phyloP scores from a whole-genome alignment of 208 protist genomes.

The Crithidia expoeki region DNA sequence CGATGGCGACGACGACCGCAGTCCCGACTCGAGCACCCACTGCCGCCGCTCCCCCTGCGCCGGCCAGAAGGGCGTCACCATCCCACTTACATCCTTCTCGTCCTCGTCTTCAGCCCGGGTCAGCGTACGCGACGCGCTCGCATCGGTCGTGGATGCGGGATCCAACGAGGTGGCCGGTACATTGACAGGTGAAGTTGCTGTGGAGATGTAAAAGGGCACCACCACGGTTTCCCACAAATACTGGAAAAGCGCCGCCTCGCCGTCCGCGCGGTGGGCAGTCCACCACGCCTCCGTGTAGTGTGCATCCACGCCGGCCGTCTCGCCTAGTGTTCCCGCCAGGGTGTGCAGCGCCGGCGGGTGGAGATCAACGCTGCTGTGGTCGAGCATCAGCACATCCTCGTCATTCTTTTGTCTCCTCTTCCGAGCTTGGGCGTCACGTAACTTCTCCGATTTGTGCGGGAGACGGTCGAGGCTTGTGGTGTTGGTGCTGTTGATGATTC shows the following conservation, averaged over 20 bases:
- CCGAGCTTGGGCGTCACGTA: too few relatives aligned
- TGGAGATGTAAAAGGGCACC: conserved; percentile 42
- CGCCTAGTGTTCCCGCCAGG: not conserved
- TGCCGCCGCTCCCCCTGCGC: conserved; percentile 3
- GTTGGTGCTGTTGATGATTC: not conserved
- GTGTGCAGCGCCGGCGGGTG: not conserved
- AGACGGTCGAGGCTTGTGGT: conserved; percentile 1
- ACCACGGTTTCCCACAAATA: conserved; percentile 47
- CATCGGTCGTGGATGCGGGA: not conserved
- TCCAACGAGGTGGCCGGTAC: not conserved
- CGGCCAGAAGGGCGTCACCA: conserved; percentile 24
- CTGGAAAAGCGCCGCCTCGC: conserved; percentile 40
- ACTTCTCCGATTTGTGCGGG: not conserved
- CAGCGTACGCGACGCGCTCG: conserved; percentile 7
- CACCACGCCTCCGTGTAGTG: conserved; percentile 15
- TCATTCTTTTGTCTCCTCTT: not conserved
- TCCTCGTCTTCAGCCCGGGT: not conserved
- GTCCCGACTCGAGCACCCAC: not conserved
- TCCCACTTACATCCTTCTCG: conserved; percentile 22
- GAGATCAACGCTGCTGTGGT: conserved; percentile 3
- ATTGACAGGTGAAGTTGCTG: not conserved
- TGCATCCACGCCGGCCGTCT: not conserved
- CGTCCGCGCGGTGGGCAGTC: conserved; percentile 12
- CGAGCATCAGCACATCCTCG: conserved; percentile 23
- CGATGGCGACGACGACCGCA: conserved; percentile 7